Base-by-base conservation (phyloP, 495 filamentous ascomycete species). In the Alectoria sarmentosa region DNA sequence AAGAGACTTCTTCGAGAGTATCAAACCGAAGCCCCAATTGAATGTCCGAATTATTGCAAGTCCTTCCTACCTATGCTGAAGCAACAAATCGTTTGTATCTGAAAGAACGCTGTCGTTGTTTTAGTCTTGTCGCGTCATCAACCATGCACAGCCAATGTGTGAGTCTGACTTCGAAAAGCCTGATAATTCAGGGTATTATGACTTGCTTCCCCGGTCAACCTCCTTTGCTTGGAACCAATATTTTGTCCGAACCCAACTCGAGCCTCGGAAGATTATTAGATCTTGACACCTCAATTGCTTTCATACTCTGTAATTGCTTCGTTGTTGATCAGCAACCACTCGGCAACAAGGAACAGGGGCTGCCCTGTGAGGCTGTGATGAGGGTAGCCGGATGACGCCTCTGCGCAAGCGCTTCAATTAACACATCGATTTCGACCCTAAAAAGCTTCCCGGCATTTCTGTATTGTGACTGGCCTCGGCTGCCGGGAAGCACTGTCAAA, bases 381-480 rank as follows among this genome's bases (percentile, higher is more conserved):
- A 6, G 52, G 49, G n/a, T 55, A 17, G 3, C 52, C 19, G 52
- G 21, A 55, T 55, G 52, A 55, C 28, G 52, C 28, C 28, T 55
- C 26, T 8, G 26, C 3, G 48, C 10, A 52, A 52, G 11, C 23
- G 48, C 48, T 28, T 23, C 48, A n/a, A n/a, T n/a, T n/a, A n/a
- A n/a, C n/a, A n/a, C n/a, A n/a, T n/a, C n/a, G n/a, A n/a, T n/a
- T 37, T 37, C 36, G 46, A 49, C n/a, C 46, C 61, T 63, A 63
- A 34, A 21, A 63, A 49, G 52, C 38, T 34, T 56, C 61, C 54
- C 62, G 62, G 62, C 62, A 57, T 26, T 42, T 58, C 39, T 42
- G 38, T 17, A 63, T 30, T 42, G 38, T 17, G 58, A 42, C 36
- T 55, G 54, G 61, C 14, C 23, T 56, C 48, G 61, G 54, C 41